phyloP scores from a whole-genome alignment of 106 monocot genomes.

The Platanthera zijinensis region DNA sequence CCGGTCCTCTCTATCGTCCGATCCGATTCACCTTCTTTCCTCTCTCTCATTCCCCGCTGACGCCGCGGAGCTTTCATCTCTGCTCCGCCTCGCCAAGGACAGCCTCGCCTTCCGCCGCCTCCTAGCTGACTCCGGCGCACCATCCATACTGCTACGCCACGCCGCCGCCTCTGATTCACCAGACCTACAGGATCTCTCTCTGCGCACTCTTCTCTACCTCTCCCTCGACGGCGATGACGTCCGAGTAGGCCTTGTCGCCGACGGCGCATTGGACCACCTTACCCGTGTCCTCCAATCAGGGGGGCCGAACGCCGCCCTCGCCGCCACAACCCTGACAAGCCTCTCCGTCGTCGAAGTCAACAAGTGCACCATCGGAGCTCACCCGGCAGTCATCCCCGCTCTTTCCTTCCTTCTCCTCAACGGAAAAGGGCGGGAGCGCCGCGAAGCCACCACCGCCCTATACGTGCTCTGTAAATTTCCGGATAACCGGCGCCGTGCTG shows the following conservation, averaged over 20 bases:
- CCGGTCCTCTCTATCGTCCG: not conserved
- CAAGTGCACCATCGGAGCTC: slow-evolving; percentile 54
- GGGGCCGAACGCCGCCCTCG: slow-evolving; percentile 20
- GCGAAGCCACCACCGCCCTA: slow-evolving; percentile 44
- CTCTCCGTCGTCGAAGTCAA: slow-evolving; percentile 57
- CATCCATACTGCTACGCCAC: slow-evolving; percentile 25
- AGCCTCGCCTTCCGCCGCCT: slow-evolving; percentile 11
- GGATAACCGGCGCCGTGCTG: slow-evolving; percentile 29
- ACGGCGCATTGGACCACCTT: slow-evolving; percentile 37
- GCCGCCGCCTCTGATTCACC: slow-evolving; percentile 7
- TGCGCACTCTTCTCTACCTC: slow-evolving; percentile 37
- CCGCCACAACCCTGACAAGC: slow-evolving; percentile 53
- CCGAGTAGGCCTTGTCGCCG: slow-evolving; percentile 59
- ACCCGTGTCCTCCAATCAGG: slow-evolving; percentile 11
- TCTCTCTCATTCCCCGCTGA: slow-evolving; percentile 7
- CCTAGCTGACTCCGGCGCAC: slow-evolving; percentile 20
- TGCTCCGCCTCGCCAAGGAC: slow-evolving; percentile 13
- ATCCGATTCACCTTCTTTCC: not conserved
- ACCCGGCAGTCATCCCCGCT: slow-evolving; percentile 31
- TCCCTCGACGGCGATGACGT: slow-evolving; percentile 54
- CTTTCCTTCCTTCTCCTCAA: slow-evolving; percentile 22
- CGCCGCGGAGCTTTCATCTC: slow-evolving; percentile 15
- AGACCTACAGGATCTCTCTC: slow-evolving; percentile 30
- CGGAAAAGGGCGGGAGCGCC: slow-evolving; percentile 29
- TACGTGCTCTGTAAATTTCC: slow-evolving; percentile 47